Percentiles rank a stretch among this genome's conserved stretches.
Evolutionary conservation across 495 filamentous ascomycete genomes (phyloP).

Genomic region (Apiosordaria backusii): DNA sequence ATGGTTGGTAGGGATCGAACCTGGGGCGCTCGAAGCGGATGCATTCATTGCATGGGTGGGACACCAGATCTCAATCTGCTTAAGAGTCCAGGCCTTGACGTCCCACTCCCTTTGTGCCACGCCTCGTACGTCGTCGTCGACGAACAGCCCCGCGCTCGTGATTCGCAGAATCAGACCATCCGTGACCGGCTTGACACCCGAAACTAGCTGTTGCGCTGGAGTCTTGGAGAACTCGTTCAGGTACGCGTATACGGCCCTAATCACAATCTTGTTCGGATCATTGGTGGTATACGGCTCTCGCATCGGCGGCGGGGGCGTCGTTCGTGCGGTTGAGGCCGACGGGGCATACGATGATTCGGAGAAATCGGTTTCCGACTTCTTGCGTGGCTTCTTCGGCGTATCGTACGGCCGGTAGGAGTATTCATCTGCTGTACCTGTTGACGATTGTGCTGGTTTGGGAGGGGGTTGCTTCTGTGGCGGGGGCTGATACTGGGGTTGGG

Average conservation of each 20-base stretch:
- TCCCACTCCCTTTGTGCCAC: conserved; percentile 95
- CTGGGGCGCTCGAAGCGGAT: conserved; percentile 34
- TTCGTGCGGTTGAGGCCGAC: conserved; percentile 77
- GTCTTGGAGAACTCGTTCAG: conserved; percentile 77
- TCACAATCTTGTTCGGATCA: conserved; percentile 91
- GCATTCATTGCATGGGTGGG: conserved; percentile 48
- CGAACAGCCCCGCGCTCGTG: conserved; percentile 87
- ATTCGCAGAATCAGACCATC: conserved; percentile 84
- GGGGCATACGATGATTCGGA: conserved; percentile 83
- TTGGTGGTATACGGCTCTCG: conserved; percentile 73
- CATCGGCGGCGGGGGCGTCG: conserved; percentile 75
- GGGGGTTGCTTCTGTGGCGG: conserved; percentile 19
- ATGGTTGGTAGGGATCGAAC: conserved; percentile 37
- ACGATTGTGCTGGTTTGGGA: conserved; percentile 43
- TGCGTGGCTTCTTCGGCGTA: conserved; percentile 56
- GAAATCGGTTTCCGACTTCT: conserved; percentile 59
- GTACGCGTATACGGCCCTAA: conserved; percentile 87
- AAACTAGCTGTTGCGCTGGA: conserved; percentile 76
- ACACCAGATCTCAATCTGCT: conserved; percentile 85
- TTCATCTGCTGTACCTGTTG: conserved; percentile 58
- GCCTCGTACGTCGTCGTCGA: conserved; percentile 87
- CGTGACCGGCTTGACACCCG: conserved; percentile 69
- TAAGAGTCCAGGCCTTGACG: conserved; percentile 95
- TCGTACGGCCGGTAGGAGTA: conserved; percentile 86
- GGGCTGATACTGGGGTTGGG: conserved; percentile 6